Base-by-base conservation (phyloP, 1,139 yeast genomes). In the Lodderomyces margitis region DNA sequence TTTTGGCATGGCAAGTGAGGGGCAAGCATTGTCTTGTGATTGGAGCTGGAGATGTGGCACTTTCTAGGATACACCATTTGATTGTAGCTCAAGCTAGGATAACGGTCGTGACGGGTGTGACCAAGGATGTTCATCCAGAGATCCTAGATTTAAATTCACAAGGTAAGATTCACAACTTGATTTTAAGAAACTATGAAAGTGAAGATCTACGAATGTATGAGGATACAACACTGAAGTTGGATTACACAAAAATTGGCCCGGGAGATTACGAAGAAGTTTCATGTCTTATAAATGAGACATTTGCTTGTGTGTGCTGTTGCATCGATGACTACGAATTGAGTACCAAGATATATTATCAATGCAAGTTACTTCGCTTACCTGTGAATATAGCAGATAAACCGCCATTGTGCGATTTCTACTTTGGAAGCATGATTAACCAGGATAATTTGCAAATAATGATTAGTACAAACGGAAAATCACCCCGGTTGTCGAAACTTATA, bases 351-450 rank as follows among this genome's bases (percentile, higher is more conserved):
- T 86, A 83, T 59, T 72, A 75, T 47, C 75, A 73, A 48, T 79
- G 87, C 53, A 81, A 82, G 47, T 55, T 59, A 35, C 55, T 68
- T 9, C 64, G 80, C 12, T 61, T 87, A 40, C 87, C 87, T 14
- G 89, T 85, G 27, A 87, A 87, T 57, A 83, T 87, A 34, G 95
- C 95, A 2, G 96, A 87, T 58, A 85, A 85, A 48, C 95, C 95
- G 2, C 76, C 78, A 12, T 65, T 81, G 47, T 87, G 96, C 64
- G 96, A 87, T 59, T 87, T 86, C 59, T 87, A 86, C 64, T 87
- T 87, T 60, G 95, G 95, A 1, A 79, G 91, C 21, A 81, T 84
- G 71, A 81, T 80, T 56, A 75, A 86, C 54, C 79, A 78, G 47
- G 95, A 89, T n/a, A 80, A 82, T 20, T 65, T 87, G 39, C 95